Percentiles rank a stretch among this genome's conserved stretches.
Evolutionary conservation across 2,329 filamentous ascomycete genomes (phyloP).

Genomic region (Hypocrella siamensis): DNA sequence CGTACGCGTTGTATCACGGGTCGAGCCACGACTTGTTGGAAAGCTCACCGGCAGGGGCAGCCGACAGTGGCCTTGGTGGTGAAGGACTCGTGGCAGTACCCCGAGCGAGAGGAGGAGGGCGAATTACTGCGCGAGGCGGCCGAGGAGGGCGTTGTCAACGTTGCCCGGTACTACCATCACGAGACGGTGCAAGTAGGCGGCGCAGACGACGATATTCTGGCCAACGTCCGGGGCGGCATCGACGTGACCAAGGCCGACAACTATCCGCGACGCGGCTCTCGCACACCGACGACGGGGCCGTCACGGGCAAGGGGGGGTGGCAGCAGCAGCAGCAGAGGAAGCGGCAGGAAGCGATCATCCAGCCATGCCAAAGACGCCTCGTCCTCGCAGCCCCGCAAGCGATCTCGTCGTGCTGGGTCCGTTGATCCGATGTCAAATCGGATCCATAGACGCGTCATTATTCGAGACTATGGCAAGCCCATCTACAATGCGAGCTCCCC

Average conservation of each 20-base stretch:
- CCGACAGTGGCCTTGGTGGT: constrained; percentile 19
- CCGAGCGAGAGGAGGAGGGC: constrained; percentile 25
- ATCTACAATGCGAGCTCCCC: constrained; percentile 25
- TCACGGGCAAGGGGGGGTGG: no score
- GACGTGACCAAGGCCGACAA: constrained; percentile 12
- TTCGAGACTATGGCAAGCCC: constrained; percentile 22
- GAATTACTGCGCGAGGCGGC: constrained; percentile 21
- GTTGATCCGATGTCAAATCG: no score
- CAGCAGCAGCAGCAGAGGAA: no score
- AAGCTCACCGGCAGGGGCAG: constrained; percentile 21
- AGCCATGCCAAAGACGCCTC: no score
- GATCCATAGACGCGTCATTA: constrained; percentile 23
- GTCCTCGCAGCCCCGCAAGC: no score
- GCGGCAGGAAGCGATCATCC: no score
- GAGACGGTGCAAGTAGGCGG: constrained; percentile 20
- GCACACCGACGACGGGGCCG: no score
- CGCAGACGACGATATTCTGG: constrained; percentile 17
- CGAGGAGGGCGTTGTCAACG: constrained; percentile 18
- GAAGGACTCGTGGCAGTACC: constrained; percentile 29
- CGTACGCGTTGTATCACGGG: constrained; percentile 19
- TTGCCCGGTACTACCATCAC: constrained; percentile 26
- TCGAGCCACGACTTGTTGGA: constrained; percentile 28
- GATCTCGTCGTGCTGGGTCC: no score
- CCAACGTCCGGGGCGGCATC: constrained; percentile 16
- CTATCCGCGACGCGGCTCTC: no score